phyloP scores from a whole-genome alignment of 2,329 filamentous ascomycete genomes.

The Colletotrichum lupini region DNA sequence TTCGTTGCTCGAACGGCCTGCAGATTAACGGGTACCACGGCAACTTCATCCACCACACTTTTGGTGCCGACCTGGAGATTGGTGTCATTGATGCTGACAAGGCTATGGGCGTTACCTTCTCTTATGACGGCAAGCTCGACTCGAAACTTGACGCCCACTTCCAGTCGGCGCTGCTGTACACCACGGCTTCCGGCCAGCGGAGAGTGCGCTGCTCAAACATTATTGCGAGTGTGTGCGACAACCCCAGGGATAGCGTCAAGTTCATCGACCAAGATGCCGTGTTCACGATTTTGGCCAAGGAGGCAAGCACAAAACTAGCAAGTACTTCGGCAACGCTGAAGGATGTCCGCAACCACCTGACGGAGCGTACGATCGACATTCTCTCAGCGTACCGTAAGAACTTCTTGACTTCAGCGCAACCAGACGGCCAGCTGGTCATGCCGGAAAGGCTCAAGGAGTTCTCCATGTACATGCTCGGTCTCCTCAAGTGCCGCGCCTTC shows the following conservation, averaged over 20 bases:
- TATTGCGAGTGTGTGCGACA: constrained; percentile 91
- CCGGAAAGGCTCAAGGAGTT: constrained; percentile 97
- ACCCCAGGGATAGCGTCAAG: constrained; percentile 85
- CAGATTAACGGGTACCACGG: constrained; percentile 96
- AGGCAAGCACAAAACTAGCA: constrained; percentile 87
- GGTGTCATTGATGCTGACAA: constrained; percentile 94
- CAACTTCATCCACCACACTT: constrained; percentile 95
- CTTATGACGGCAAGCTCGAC: constrained; percentile 97
- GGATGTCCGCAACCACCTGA: constrained; percentile 84
- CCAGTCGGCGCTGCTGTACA: constrained; percentile 94
- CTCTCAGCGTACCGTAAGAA: constrained; percentile 93
- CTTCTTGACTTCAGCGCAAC: constrained; percentile 83
- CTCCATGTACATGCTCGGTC: constrained; percentile 91
- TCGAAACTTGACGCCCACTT: constrained; percentile 97
- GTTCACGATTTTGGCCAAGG: constrained; percentile 88
- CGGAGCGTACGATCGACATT: constrained; percentile 93
- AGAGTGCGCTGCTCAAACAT: constrained; percentile 93
- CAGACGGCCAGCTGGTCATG: constrained; percentile 91
- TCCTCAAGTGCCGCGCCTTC: constrained; percentile 91
- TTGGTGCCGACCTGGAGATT: constrained; percentile 94
- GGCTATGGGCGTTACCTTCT: constrained; percentile 90
- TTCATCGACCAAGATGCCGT: constrained; percentile 97
- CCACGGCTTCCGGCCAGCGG: constrained; percentile 87
- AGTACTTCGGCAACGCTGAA: constrained; percentile 78
- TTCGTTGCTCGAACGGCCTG: constrained; percentile 94